Evolutionary conservation across 208 protist species (phyloP), one percentile per base, ranked within the genome.

Genomic region (Leptomonas seymouri): DNA sequence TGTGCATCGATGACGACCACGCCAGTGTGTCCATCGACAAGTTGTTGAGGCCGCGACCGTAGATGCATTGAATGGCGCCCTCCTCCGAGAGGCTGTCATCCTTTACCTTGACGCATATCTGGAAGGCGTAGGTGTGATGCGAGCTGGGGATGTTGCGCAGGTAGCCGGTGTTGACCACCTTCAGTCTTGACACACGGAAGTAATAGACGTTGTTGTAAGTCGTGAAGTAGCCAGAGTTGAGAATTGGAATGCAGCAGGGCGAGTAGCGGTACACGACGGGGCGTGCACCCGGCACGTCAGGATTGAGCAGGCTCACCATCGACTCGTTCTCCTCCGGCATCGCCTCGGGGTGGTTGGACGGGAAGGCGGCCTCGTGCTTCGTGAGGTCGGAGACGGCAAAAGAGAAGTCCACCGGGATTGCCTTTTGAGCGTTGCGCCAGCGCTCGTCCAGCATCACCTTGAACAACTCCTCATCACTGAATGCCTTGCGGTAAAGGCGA

Each of bases 201-300:
- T 94, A 95, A 69, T 86, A 94, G 0, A 94, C 88, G 71, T 93
- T 97, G 74, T 86, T 87, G 77, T 97, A 97, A 21, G 87, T 81
- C 28, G 85, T 85, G 65, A 97, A 94, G 76, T 89, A 93, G 5
- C 91, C 89, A 7, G 89, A 85, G 63, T 86, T 93, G 31, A 97
- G 74, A 65, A 94, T 93, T 0, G 89, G 87, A 28, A 95, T 87
- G 67, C 84, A 86, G 72, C 89, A 94, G 39, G 91, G 89, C 30
- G 82, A 79, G 72, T 92, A 94, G 41, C 85, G 81, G 67, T 69
- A 89, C 23, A 68, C 72, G 36, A 87, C 66, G 15, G 82, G 73
- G 3, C 65, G 77, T 14, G 86, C 91, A 20, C 81, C 85, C 1
- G 86, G 80, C 55, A 93, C 77, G 36, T 94, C 82, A 1, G 87